phyloP scores from a whole-genome alignment of 2,329 filamentous ascomycete species.

The Cercospora sesami region DNA sequence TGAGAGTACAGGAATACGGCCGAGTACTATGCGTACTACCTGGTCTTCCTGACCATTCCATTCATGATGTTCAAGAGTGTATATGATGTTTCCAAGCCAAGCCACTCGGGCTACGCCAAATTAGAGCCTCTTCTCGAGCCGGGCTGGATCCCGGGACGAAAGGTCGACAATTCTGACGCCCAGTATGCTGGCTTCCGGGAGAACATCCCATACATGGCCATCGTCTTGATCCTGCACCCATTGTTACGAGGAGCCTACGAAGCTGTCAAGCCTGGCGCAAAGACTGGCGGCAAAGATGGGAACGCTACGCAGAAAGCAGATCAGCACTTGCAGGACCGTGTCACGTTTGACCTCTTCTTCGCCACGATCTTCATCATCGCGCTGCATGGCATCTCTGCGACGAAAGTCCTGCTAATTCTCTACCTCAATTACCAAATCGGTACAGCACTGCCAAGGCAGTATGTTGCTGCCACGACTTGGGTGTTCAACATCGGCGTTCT shows the following conservation, averaged over 20 bases:
- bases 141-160: conserved; percentile 90
- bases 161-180: conserved; percentile 85
- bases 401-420: conserved; percentile 80
- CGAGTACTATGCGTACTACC: conserved; percentile 82
- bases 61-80: conserved; percentile 84
- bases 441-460: conserved; percentile 66
- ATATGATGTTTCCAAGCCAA: conserved; percentile 82
- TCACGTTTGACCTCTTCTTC: conserved; percentile 80
- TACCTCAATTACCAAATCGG: conserved; percentile 79
- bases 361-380: conserved; percentile 74
- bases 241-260: conserved; percentile 74
- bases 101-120: conserved; percentile 75
- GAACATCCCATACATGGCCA: conserved; percentile 78
- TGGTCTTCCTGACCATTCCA: conserved; percentile 68
- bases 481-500: conserved; percentile 80
- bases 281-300: neutral
- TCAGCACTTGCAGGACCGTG: conserved; percentile 62
- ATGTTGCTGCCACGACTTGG: conserved; percentile 79
- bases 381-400: conserved; percentile 79
- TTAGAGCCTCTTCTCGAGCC: conserved; percentile 69
- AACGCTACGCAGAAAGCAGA: conserved; percentile 51
- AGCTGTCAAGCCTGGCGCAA: conserved; percentile 13
- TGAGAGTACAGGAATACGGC: conserved; percentile 58
- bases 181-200: conserved; percentile 84
- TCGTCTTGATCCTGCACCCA: conserved; percentile 76